These are phyloP conservation scores for Phytopythium delawarense DNA, from an alignment of 352 stramenopile genomes.

Conservation along the genomic window DNA sequence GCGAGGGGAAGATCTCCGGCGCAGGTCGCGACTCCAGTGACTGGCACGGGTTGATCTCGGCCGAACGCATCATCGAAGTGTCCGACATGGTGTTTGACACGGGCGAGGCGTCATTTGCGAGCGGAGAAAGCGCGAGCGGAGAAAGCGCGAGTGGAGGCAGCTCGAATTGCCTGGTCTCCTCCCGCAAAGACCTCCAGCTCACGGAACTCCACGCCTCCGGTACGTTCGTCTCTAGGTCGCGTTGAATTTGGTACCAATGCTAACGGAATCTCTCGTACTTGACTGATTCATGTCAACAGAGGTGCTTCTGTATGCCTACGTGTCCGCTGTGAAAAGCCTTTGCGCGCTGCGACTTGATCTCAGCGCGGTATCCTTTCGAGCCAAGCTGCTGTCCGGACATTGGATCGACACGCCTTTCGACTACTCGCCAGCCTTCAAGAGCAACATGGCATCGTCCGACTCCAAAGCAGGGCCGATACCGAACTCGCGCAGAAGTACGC, in stretches of 20 bases:
- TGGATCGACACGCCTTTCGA: constrained; percentile 61
- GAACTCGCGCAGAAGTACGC: constrained; percentile 24
- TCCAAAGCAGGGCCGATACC: constrained; percentile 6
- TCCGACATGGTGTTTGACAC: constrained; percentile 42
- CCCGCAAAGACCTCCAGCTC: constrained; percentile 40
- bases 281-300: constrained; percentile 16
- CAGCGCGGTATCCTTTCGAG: constrained; percentile 41
- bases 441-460: not conserved
- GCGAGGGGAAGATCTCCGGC: constrained; percentile 75
- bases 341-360: constrained; percentile 54
- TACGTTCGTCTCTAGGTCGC: constrained; percentile 2
- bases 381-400: constrained; percentile 46
- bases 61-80: constrained; percentile 27
- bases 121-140: constrained; percentile 4
- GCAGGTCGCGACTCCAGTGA: constrained; percentile 44
- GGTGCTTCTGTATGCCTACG: constrained; percentile 55
- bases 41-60: constrained; percentile 20
- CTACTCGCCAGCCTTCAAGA: constrained; percentile 19
- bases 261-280: not conserved
- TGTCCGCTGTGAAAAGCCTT: constrained; percentile 48
- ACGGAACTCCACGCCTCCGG: constrained; percentile 33
- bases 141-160: constrained; percentile 9
- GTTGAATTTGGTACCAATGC: not conserved
- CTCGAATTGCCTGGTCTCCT: constrained; percentile 29
- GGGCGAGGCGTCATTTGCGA: constrained; percentile 20